These are phyloP conservation scores for Naganishia randhawae DNA, from an alignment of 768 basidiomycete species.

Conservation along the genomic window DNA sequence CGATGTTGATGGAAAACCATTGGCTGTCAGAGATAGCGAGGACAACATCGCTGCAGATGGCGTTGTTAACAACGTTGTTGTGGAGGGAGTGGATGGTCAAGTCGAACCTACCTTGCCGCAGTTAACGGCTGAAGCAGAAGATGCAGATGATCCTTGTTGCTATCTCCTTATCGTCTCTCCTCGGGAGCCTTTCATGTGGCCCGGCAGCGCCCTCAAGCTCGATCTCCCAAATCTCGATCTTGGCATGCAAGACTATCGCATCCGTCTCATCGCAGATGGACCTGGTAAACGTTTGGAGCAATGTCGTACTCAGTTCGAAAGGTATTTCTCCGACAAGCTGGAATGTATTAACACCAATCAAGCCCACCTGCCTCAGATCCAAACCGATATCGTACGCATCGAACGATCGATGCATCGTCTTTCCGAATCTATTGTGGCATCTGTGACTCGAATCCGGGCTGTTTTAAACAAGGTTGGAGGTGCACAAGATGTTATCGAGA, in stretches of 20 bases:
- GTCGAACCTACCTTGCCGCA: background rate
- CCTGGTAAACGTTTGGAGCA: constrained; percentile 68
- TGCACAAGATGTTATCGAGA: constrained; percentile 63
- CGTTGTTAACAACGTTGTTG: background rate
- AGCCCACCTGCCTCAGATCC: constrained; percentile 84
- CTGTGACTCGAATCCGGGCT: constrained; percentile 74
- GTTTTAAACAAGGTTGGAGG: constrained; percentile 56
- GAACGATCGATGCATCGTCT: constrained; percentile 81
- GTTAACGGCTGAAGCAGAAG: background rate
- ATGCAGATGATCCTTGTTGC: constrained; percentile 46
- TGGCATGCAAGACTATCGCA: constrained; percentile 77
- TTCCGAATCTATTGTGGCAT: constrained; percentile 87
- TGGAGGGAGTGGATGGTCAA: constrained; percentile 10
- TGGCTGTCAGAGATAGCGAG: constrained; percentile 42
- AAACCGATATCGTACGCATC: constrained; percentile 84
- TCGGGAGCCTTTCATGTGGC: constrained; percentile 81
- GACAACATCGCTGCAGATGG: constrained; percentile 46
- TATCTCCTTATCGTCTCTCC: constrained; percentile 87
- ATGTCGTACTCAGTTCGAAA: constrained; percentile 73
- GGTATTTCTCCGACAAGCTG: constrained; percentile 56
- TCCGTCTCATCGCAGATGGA: constrained; percentile 88
- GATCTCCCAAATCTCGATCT: constrained; percentile 70
- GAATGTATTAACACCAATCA: constrained; percentile 66
- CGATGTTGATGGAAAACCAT: constrained; percentile 50
- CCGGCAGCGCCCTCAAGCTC: constrained; percentile 76